These are phyloP conservation scores for Beauveria pseudobassiana DNA, from an alignment of 2,329 filamentous ascomycete genomes.

Conservation along the genomic window DNA sequence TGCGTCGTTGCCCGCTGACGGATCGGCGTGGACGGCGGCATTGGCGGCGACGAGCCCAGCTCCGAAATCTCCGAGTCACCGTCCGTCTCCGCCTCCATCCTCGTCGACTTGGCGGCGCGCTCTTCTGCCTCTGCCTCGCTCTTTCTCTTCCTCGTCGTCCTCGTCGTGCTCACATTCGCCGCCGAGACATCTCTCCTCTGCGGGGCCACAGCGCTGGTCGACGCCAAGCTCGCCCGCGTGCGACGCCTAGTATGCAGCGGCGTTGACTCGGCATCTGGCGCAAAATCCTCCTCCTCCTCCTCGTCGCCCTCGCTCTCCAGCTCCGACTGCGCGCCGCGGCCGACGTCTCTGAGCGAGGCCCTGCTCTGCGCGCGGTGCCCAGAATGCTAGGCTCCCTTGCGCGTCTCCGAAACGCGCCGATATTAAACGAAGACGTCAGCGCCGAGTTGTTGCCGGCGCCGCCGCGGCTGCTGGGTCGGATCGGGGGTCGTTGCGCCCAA, in stretches of 20 bases:
- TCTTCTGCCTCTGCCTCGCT: constrained; percentile 28
- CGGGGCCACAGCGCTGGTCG: constrained; percentile 7
- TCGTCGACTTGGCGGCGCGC: not conserved
- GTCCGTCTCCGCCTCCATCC: constrained; percentile 14
- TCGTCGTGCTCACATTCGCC: constrained; percentile 23
- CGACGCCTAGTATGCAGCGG: constrained; percentile 44
- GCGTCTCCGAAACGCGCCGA: constrained; percentile 50
- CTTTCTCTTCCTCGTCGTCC: constrained; percentile 49
- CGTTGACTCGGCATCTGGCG: constrained; percentile 61
- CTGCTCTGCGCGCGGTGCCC: constrained; percentile 34
- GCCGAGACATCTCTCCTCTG: constrained; percentile 16
- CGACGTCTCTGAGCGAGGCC: constrained; percentile 25
- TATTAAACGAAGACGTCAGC: constrained; percentile 44
- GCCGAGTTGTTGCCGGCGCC: constrained; percentile 34
- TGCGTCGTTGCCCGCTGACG: constrained; percentile 31
- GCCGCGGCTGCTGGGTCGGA: constrained; percentile 45
- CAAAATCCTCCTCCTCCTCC: constrained; percentile 33
- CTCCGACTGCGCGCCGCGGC: constrained; percentile 26
- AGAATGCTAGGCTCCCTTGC: constrained; percentile 55
- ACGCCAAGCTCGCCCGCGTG: constrained; percentile 25
- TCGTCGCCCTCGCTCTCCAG: constrained; percentile 37
- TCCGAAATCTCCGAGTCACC: constrained; percentile 33
- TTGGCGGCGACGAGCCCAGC: constrained; percentile 30
- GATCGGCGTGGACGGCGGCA: constrained; percentile 20
- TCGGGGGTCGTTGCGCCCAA: constrained; percentile 43